Evolutionary conservation across 1,284 basidiomycete species (phyloP), one percentile per base, ranked within the genome.

Genomic region (Uromyces viciae-fabae): DNA sequence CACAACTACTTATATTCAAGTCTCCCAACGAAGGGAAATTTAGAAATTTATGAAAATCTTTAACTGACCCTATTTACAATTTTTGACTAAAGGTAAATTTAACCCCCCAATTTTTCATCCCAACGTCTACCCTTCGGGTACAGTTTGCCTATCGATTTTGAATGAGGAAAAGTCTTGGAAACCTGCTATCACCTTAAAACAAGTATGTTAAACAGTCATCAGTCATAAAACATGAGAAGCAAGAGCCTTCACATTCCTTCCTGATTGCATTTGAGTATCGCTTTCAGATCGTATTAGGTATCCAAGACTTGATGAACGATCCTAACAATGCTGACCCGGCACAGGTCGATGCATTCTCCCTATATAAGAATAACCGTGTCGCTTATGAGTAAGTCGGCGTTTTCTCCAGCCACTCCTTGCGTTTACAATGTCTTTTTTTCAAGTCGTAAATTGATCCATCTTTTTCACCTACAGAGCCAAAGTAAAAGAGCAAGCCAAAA

Each of bases 151-250:
- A 31, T 98, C 95, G 19, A 99, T 99, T 85, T 88, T 99, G 54
- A 96, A 99, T 86, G 97, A 99, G 86, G 97, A 99, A 87, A 99
- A 99, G 87, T 92, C 92, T 5, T 99, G 97, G 97, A 98, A 98
- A 86, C 95, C 97, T 14, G 93, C 95, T 1, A 98, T 99, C 84
- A 99, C 95, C 1, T 94, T 99, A 87, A 99, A 99, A 87, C 95
- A 98, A 90, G 95, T 93, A 54, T 64, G 89, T 15, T 33, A n/a
- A n/a, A n/a, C n/a, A n/a, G 3, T 42, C 22, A 68, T 43, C 69
- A 49, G 19, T 28, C 40, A 72, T 46, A 5, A 9, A 54, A 7
- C 31, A 7, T 49, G 28, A 17, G 28, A 60, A 60, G 25, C 14
- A 60, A 11, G 22, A 11, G 46, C 46, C 22, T 49, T 22, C 46